A percentile compares a stretch with the other conserved stretches of the same genome.
These are phyloP conservation scores for Cyclostephanos tholiformis DNA, from an alignment of 108 stramenopile species.

Conservation along the genomic window DNA sequence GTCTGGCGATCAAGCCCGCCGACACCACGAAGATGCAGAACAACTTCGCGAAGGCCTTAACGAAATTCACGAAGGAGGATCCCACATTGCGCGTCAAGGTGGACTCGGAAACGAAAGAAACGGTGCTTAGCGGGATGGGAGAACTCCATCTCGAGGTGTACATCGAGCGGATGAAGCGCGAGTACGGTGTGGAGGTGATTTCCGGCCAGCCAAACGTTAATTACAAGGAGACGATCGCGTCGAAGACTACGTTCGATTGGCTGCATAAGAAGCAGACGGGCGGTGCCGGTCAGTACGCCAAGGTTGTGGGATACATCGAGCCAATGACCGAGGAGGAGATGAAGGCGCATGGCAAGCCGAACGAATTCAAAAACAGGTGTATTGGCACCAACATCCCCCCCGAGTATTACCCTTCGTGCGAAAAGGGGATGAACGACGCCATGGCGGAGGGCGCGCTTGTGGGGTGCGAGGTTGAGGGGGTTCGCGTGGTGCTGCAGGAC, in stretches of 20 bases:
- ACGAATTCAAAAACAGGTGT: slow-evolving; percentile 91
- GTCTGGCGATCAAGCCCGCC: slow-evolving; percentile 93
- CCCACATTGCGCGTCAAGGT: slow-evolving; percentile 95
- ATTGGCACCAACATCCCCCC: slow-evolving; percentile 98
- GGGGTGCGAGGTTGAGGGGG: slow-evolving; percentile 91
- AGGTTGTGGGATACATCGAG: slow-evolving; percentile 96
- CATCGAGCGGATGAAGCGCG: slow-evolving; percentile 97
- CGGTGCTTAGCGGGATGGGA: slow-evolving; percentile 99
- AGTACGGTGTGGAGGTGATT: slow-evolving; percentile 93
- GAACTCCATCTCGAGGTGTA: slow-evolving; percentile 99
- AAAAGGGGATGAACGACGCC: slow-evolving; percentile 95
- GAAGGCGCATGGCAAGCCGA: slow-evolving; percentile 68
- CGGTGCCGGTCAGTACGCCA: slow-evolving; percentile 97
- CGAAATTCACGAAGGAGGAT: slow-evolving; percentile 98
- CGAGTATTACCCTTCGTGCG: slow-evolving; percentile 94
- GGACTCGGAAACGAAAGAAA: slow-evolving; percentile 95
- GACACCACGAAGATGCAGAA: slow-evolving; percentile 72
- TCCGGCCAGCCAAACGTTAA: slow-evolving; percentile 96
- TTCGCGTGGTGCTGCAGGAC: slow-evolving; percentile 93
- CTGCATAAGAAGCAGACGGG: slow-evolving; percentile 99
- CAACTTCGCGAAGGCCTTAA: slow-evolving; percentile 93
- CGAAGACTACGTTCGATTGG: slow-evolving; percentile 87
- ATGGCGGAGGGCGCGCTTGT: slow-evolving; percentile 90
- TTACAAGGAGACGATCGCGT: slow-evolving; percentile 97
- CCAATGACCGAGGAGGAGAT: slow-evolving; percentile 88